Conservation (phyloP, 2,329 filamentous ascomycete species). For the Monosporascus sp. region DNA sequence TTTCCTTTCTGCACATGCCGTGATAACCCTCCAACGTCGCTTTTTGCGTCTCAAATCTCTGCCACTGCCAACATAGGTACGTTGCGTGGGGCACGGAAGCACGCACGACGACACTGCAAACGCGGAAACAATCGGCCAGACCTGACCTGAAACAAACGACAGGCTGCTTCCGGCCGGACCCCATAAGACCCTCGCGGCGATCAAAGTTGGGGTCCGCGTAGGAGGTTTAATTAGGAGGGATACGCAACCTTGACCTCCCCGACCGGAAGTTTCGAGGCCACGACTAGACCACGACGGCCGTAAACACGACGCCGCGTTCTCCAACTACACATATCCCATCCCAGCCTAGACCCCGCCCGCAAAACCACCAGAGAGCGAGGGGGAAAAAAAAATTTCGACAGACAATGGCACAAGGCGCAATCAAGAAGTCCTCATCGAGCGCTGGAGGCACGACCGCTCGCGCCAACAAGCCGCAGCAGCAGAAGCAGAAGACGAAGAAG, state of each 20-base stretch:
- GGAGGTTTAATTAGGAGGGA: too few species aligned
- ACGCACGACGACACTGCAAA: background rate
- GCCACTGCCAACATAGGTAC: background rate
- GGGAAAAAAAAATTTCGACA: background rate
- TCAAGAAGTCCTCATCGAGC: constrained; percentile 42
- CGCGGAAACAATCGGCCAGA: too few species aligned
- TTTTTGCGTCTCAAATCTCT: background rate
- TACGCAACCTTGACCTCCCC: too few species aligned
- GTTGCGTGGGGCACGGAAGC: background rate
- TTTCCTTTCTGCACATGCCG: background rate
- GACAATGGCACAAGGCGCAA: constrained; percentile 49
- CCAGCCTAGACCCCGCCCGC: background rate
- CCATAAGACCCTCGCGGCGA: too few species aligned
- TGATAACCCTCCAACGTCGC: background rate
- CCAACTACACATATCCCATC: background rate
- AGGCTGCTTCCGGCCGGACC: too few species aligned
- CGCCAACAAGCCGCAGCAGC: constrained; percentile 43
- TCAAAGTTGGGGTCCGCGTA: too few species aligned
- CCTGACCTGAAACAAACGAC: too few species aligned
- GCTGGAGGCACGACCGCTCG: constrained; percentile 36
- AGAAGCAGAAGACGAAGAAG: constrained; percentile 32
- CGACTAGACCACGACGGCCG: too few species aligned
- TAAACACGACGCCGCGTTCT: too few species aligned
- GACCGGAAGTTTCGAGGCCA: too few species aligned
- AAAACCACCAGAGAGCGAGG: background rate